Evolutionary conservation across 23 red algal genomes (phyloP).

Genomic region (Porphyridium purpureum): DNA sequence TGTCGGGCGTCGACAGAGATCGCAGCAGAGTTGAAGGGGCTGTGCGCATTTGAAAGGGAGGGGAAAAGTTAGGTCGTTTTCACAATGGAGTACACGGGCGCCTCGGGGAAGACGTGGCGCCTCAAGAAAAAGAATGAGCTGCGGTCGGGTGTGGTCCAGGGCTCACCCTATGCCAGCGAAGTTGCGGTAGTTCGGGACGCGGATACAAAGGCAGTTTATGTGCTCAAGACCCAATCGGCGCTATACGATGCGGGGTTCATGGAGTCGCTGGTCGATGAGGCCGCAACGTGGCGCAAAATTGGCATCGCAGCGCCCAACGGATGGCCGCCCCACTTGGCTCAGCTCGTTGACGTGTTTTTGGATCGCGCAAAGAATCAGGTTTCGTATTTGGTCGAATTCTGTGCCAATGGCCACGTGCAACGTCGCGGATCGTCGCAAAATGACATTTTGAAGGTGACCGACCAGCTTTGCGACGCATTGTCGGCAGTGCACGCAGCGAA

Average conservation of each 20-base stretch:
- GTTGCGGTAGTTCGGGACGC: neutral
- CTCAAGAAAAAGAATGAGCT: neutral
- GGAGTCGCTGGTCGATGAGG: conserved; percentile 56
- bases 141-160: neutral
- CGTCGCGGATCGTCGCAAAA: too few relatives aligned
- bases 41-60: too few relatives aligned
- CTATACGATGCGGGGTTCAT: neutral
- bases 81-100: neutral
- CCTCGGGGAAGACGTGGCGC: neutral
- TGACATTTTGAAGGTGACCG: neutral
- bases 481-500: neutral
- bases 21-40: too few relatives aligned
- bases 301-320: conserved; percentile 20
- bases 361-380: conserved; percentile 5
- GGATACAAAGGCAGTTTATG: neutral
- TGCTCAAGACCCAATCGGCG: neutral
- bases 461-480: neutral
- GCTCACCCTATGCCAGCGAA: neutral
- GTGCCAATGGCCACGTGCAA: neutral
- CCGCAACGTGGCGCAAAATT: conserved; percentile 41
- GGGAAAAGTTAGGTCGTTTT: too few relatives aligned
- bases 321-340: conserved; percentile 5
- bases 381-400: neutral
- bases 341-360: conserved; percentile 66
- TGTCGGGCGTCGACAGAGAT: too few relatives aligned